phyloP scores from a whole-genome alignment of 305 asterid genomes.

The Euphrasia arctica region DNA sequence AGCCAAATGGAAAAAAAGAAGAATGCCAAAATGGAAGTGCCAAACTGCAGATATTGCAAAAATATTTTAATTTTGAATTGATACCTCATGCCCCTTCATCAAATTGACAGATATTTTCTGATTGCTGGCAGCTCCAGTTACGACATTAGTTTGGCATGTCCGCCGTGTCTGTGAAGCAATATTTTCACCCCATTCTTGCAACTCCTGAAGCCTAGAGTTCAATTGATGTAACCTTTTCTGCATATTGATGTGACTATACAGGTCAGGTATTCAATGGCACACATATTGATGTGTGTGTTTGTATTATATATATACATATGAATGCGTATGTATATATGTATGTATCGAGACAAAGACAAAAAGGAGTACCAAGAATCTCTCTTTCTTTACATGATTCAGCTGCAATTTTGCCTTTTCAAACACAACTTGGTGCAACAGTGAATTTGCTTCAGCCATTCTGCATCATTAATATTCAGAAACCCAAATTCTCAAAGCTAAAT shows the following conservation, averaged over 20 bases:
- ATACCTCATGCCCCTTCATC: constrained; percentile 48
- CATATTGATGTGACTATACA: constrained; percentile 29
- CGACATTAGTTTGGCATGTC: constrained; percentile 6
- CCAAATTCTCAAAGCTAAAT: constrained; percentile 21
- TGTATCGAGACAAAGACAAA: constrained; percentile 24
- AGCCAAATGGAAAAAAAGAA: too few species aligned
- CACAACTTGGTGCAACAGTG: constrained; percentile 53
- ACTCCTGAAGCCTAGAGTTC: constrained; percentile 58
- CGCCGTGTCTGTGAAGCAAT: constrained; percentile 32
- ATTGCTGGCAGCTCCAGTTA: constrained; percentile 32
- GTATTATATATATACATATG: too few species aligned
- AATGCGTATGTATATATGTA: not conserved
- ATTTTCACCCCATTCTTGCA: constrained; percentile 42
- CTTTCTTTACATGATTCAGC: constrained; percentile 62
- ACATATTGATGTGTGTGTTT: not conserved
- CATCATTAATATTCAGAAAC: constrained; percentile 32
- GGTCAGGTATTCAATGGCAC: constrained; percentile 16
- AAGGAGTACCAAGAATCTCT: constrained; percentile 59
- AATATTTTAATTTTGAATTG: constrained; percentile 10
- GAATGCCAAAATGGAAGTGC: not conserved
- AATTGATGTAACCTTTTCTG: constrained; percentile 61
- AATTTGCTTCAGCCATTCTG: constrained; percentile 62
- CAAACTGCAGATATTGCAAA: constrained; percentile 19
- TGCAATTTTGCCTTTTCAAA: constrained; percentile 65
- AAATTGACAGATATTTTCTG: constrained; percentile 31